A percentile compares a stretch with the other conserved stretches of the same genome.
Evolutionary conservation across 2,329 filamentous ascomycete species (phyloP).

Genomic region (Cryphonectria nitschkei): DNA sequence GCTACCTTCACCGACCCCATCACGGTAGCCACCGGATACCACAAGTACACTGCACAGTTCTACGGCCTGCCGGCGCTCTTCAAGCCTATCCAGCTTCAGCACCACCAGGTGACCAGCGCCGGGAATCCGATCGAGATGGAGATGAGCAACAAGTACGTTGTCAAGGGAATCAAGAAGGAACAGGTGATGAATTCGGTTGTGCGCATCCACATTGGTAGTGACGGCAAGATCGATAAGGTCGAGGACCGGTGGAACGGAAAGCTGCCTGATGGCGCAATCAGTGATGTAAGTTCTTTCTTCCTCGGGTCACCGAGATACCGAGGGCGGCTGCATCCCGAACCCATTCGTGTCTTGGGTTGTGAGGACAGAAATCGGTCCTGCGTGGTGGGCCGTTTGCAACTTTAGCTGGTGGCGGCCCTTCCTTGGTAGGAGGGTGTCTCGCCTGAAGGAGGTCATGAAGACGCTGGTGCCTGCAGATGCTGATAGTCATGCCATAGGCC

Average conservation of each 20-base stretch:
- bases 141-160: slow-evolving; percentile 42
- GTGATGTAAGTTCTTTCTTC: slow-evolving; percentile 37
- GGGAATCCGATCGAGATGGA: slow-evolving; percentile 65
- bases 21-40: slow-evolving; percentile 58
- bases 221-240: slow-evolving; percentile 41
- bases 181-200: slow-evolving; percentile 40
- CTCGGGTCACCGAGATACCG: background rate
- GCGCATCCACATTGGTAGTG: slow-evolving; percentile 38
- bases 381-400: slow-evolving; percentile 33
- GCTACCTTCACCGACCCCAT: slow-evolving; percentile 63
- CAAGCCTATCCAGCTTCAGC: slow-evolving; percentile 58
- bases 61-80: slow-evolving; percentile 65
- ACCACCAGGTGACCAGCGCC: slow-evolving; percentile 54
- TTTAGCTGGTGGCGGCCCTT: slow-evolving; percentile 15
- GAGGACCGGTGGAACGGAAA: slow-evolving; percentile 44
- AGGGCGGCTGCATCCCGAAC: slow-evolving; percentile 6
- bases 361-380: slow-evolving; percentile 29
- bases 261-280: slow-evolving; percentile 40
- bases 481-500: slow-evolving; percentile 33
- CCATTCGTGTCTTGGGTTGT: slow-evolving; percentile 14
- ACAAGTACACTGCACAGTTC: slow-evolving; percentile 53
- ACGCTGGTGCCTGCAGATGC: background rate
- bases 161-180: slow-evolving; percentile 40
- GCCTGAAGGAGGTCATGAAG: too few relatives aligned
- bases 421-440: slow-evolving; percentile 5